Evolutionary conservation across 306 rosid genomes (phyloP).

Genomic region (Biancaea sappan): DNA sequence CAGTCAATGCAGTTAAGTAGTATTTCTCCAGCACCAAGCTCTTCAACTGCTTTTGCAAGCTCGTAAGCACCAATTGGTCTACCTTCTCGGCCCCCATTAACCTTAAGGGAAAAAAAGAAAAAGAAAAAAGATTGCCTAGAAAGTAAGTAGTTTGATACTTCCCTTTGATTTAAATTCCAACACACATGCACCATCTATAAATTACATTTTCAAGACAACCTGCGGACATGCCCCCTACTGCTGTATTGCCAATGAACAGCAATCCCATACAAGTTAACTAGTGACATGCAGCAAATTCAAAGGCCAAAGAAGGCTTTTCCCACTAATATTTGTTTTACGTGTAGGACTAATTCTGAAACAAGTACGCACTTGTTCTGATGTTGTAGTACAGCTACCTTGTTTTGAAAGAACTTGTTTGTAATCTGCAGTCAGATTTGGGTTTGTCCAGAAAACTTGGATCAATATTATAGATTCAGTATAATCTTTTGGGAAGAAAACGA

Average conservation of each 20-base stretch:
- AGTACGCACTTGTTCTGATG: too few relatives aligned
- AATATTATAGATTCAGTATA: too few relatives aligned
- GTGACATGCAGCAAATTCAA: not conserved
- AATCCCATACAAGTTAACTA: not conserved
- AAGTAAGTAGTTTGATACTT: constrained; percentile 13
- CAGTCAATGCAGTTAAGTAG: constrained; percentile 94
- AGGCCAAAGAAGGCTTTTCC: too few relatives aligned
- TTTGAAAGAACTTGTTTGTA: too few relatives aligned
- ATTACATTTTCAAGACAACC: not conserved
- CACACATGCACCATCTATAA: not conserved
- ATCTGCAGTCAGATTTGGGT: too few relatives aligned
- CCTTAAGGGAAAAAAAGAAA: too few relatives aligned
- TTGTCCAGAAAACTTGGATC: too few relatives aligned
- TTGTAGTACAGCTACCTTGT: too few relatives aligned
- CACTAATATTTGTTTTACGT: too few relatives aligned
- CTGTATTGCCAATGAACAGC: constrained; percentile 14
- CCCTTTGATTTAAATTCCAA: constrained; percentile 9
- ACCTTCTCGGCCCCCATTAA: constrained; percentile 91
- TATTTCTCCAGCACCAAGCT: constrained; percentile 98
- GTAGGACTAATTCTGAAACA: too few relatives aligned
- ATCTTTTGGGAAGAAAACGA: too few relatives aligned
- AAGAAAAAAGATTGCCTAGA: too few relatives aligned
- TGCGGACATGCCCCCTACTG: not conserved
- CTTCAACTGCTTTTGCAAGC: constrained; percentile 93
- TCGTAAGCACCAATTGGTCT: constrained; percentile 96